Conservation (phyloP, 2,329 filamentous ascomycete species). For the Xylariaceae sp. region DNA sequence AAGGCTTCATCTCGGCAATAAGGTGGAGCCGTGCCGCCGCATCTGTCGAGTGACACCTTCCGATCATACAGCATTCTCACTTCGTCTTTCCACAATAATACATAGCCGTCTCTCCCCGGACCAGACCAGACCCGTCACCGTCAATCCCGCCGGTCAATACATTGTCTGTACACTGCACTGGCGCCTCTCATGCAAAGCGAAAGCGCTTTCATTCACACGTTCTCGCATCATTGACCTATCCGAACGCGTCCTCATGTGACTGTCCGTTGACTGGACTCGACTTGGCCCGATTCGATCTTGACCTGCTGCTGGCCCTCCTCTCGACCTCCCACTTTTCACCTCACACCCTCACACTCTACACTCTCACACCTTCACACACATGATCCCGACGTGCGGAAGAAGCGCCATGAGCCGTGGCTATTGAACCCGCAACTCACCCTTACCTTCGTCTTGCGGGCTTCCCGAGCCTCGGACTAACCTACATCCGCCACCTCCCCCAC, state of each 20-base stretch:
- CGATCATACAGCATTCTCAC: background rate
- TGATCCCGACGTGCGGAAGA: background rate
- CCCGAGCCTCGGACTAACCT: constrained; percentile 2
- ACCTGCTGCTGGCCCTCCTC: background rate
- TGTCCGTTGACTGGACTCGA: no score
- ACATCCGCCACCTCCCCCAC: constrained; percentile 21
- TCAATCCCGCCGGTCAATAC: background rate
- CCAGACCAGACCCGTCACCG: background rate
- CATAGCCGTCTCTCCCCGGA: background rate
- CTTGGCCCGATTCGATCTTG: background rate
- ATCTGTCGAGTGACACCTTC: background rate
- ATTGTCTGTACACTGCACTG: no score
- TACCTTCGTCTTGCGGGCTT: constrained; percentile 2
- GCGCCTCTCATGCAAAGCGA: background rate
- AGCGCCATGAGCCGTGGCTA: background rate
- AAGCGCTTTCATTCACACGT: background rate
- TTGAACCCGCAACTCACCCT: constrained; percentile 11
- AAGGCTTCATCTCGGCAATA: background rate
- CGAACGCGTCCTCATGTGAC: background rate
- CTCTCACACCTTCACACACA: background rate
- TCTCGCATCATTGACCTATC: background rate
- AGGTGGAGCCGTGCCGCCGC: background rate
- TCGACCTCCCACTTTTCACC: background rate
- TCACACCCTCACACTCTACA: background rate
- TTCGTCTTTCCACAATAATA: background rate